Evolutionary conservation across 345 rosid species (phyloP).

Genomic region (Excoecaria cochinchinensis): DNA sequence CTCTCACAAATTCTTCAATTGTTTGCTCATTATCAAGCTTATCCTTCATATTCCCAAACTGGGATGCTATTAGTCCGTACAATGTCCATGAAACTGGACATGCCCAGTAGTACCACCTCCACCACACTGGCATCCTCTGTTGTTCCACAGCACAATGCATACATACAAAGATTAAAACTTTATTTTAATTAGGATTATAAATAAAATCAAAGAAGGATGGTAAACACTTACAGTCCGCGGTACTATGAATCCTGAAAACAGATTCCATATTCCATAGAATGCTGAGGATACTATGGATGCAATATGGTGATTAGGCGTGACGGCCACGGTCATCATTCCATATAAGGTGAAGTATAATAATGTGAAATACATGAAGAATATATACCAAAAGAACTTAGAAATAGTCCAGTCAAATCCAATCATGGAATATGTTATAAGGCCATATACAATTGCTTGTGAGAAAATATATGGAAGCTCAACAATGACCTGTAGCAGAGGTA

Average conservation of each 20-base stretch:
- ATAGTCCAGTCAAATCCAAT: conserved; percentile 58
- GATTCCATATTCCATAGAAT: conserved; percentile 54
- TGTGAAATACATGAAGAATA: conserved; percentile 1
- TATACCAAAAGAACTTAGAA: conserved; percentile 46
- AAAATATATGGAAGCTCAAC: conserved; percentile 62
- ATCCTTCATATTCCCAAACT: conserved; percentile 36
- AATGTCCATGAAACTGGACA: conserved; percentile 45
- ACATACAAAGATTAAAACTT: neutral
- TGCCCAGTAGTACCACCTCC: conserved; percentile 54
- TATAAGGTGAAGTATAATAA: neutral
- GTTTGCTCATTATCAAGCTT: conserved; percentile 12
- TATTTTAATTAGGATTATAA: neutral
- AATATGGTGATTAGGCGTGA: conserved; percentile 66
- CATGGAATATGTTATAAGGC: conserved; percentile 61
- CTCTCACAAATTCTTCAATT: conserved; percentile 29
- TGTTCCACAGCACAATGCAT: neutral
- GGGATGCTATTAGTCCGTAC: conserved; percentile 42
- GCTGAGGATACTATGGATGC: conserved; percentile 52
- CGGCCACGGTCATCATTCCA: conserved; percentile 46
- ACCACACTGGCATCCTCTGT: conserved; percentile 54
- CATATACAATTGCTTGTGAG: conserved; percentile 45
- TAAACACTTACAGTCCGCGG: conserved; percentile 54
- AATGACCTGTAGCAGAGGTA: conserved; percentile 33
- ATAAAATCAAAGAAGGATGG: neutral
- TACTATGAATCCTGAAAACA: conserved; percentile 61